phyloP scores from a whole-genome alignment of 192 early-diverging fungal genomes.

The Coemansia sp. region DNA sequence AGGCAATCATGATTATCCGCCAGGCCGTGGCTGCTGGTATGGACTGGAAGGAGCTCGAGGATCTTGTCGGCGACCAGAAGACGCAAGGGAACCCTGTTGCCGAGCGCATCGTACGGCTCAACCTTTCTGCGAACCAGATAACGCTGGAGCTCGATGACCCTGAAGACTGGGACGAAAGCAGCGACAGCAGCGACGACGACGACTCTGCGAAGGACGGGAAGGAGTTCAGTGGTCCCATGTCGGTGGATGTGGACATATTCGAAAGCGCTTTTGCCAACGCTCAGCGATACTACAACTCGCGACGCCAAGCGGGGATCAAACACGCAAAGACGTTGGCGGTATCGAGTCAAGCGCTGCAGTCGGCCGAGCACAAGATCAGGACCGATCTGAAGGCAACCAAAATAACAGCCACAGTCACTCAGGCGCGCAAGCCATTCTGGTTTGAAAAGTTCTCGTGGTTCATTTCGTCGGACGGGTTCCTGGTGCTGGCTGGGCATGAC shows the following conservation, averaged over 20 bases:
- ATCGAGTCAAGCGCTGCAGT: conserved; percentile 82
- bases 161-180: conserved; percentile 58
- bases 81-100: conserved; percentile 79
- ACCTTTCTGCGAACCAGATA: conserved; percentile 79
- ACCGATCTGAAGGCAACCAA: conserved; percentile 75
- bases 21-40: conserved; percentile 87
- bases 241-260: conserved; percentile 86
- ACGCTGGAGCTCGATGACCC: conserved; percentile 59
- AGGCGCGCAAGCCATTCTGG: conserved; percentile 92
- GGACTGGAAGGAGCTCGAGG: conserved; percentile 95
- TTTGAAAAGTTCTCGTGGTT: conserved; percentile 99
- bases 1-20: conserved; percentile 82
- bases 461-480: conserved; percentile 85
- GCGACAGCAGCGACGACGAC: conserved; percentile 34
- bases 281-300: conserved; percentile 80
- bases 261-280: conserved; percentile 88
- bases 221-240: conserved; percentile 42
- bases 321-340: conserved; percentile 87
- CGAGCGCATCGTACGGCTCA: conserved; percentile 66
- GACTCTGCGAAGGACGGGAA: conserved; percentile 42
- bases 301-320: conserved; percentile 81
- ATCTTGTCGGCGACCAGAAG: conserved; percentile 81
- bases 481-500: conserved; percentile 91
- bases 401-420: conserved; percentile 73
- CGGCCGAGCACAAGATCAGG: conserved; percentile 86